Evolutionary conservation across 1,139 yeast genomes (phyloP).

Genomic region (Hyphopichia buzzinii): DNA sequence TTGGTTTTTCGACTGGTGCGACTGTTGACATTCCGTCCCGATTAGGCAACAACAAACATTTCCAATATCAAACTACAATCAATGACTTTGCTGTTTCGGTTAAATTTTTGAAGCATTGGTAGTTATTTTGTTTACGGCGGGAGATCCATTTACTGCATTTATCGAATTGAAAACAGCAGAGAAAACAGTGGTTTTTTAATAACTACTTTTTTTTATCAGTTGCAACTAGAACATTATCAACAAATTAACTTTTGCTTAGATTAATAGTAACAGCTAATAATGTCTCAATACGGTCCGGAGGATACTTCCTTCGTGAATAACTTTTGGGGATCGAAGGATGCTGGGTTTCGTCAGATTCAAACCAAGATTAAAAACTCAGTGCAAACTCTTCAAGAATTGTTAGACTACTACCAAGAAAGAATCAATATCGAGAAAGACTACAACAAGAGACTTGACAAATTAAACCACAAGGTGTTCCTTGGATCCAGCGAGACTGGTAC

Average conservation of each 20-base stretch:
- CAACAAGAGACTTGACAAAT: slow-evolving; percentile 47
- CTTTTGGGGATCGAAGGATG: slow-evolving; percentile 44
- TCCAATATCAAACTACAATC: not conserved
- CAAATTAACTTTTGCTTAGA: too few relatives aligned
- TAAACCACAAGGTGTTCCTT: slow-evolving; percentile 46
- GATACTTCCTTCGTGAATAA: slow-evolving; percentile 34
- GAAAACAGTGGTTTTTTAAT: too few relatives aligned
- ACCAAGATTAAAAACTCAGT: slow-evolving; percentile 32
- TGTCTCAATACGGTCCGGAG: slow-evolving; percentile 2
- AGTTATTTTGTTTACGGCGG: too few relatives aligned
- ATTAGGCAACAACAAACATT: not conserved
- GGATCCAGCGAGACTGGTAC: slow-evolving; percentile 64
- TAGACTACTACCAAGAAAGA: slow-evolving; percentile 48
- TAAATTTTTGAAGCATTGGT: not conserved
- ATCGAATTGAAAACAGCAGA: too few relatives aligned
- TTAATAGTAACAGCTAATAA: not conserved
- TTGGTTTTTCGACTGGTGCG: too few relatives aligned
- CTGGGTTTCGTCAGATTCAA: slow-evolving; percentile 32
- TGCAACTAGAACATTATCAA: too few relatives aligned
- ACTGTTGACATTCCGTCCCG: not conserved
- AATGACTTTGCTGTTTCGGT: slow-evolving; percentile 2
- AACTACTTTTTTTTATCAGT: too few relatives aligned
- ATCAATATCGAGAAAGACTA: slow-evolving; percentile 73
- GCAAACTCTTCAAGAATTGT: slow-evolving; percentile 40
- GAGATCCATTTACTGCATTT: too few relatives aligned